phyloP scores from a whole-genome alignment of 305 asterid species.

The Ilex paraguariensis region DNA sequence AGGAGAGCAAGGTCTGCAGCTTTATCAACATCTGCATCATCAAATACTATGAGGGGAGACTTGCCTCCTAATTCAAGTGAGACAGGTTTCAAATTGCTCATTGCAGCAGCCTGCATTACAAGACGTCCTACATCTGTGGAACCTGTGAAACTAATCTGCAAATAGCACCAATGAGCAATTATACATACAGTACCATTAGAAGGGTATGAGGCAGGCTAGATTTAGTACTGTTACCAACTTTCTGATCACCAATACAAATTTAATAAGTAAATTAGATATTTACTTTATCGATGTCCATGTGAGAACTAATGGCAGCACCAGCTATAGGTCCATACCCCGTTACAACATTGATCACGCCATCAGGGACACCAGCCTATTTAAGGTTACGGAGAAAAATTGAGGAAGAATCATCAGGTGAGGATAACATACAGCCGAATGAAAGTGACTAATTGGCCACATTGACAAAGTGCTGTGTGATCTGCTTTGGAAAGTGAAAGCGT shows the following conservation, averaged over 20 bases:
- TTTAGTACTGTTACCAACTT: not conserved
- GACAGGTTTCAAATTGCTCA: constrained; percentile 9
- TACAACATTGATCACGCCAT: constrained; percentile 7
- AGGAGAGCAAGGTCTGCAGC: constrained; percentile 3
- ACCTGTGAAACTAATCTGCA: constrained; percentile 20
- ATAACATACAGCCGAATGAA: not conserved
- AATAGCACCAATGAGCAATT: not conserved
- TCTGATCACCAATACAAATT: not conserved
- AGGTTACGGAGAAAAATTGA: not conserved
- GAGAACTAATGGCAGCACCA: constrained; percentile 7
- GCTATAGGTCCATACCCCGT: constrained; percentile 2
- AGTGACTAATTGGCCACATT: not conserved
- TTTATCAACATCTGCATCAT: constrained; percentile 8
- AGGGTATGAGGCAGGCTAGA: not conserved
- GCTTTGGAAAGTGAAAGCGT: not conserved
- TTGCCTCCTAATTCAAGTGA: constrained; percentile 7
- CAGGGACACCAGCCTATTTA: constrained; percentile 5
- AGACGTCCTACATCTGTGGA: constrained; percentile 23
- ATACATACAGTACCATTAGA: not conserved
- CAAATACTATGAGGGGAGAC: not conserved
- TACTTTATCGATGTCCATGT: constrained; percentile 4
- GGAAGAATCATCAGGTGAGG: too few species aligned
- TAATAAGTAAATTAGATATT: not conserved
- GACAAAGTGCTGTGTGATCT: not conserved
- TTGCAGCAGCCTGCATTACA: constrained; percentile 16